Conservation (phyloP, 768 basidiomycete species). For the Phaffia tasmanica region DNA sequence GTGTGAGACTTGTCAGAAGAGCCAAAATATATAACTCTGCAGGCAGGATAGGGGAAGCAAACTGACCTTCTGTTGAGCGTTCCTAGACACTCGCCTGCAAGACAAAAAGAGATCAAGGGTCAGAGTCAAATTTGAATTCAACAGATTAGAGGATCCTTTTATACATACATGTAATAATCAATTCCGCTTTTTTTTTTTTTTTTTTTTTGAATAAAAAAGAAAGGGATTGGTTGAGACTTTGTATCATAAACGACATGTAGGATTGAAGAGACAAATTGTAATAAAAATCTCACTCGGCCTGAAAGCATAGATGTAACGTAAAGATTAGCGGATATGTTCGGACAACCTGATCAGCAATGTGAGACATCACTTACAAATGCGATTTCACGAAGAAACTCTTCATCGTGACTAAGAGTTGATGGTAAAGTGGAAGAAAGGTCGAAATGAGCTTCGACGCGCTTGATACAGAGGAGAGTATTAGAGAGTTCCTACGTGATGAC, state of each 20-base stretch:
- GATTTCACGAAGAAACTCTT: constrained; percentile 68
- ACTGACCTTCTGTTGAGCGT: constrained; percentile 51
- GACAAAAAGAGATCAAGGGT: background rate
- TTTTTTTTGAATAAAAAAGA: background rate
- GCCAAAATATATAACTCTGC: background rate
- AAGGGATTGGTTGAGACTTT: background rate
- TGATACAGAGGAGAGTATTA: background rate
- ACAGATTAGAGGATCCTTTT: constrained; percentile 27
- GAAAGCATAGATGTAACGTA: constrained; percentile 39
- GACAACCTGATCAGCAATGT: constrained; percentile 60
- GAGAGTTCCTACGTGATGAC: constrained; percentile 50
- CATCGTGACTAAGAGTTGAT: constrained; percentile 12
- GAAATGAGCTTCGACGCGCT: constrained; percentile 56
- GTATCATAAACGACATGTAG: constrained; percentile 42
- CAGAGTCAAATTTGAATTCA: background rate
- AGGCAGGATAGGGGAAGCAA: background rate
- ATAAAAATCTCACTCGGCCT: constrained; percentile 14
- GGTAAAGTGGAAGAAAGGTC: background rate
- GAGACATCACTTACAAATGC: constrained; percentile 89
- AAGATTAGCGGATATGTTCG: no score
- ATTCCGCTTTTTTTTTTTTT: constrained; percentile 31
- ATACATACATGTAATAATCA: constrained; percentile 32
- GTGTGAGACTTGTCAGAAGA: background rate
- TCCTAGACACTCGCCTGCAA: constrained; percentile 66
- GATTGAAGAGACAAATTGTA: no score